Percentiles rank a stretch among this genome's conserved stretches.
phyloP scores from a whole-genome alignment of 257 asterid species.

The Rauvolfia tetraphylla region DNA sequence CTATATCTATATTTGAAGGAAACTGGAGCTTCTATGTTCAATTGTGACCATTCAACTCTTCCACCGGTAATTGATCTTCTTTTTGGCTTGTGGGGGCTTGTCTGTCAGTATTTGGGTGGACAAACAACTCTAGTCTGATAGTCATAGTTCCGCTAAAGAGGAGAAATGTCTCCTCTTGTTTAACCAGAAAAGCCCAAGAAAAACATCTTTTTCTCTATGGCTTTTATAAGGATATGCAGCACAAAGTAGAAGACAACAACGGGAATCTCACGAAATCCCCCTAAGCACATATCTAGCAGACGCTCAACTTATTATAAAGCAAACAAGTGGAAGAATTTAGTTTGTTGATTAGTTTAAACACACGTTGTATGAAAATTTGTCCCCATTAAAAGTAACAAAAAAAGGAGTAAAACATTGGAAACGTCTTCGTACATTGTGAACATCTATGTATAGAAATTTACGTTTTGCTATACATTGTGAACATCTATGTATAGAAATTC shows the following conservation, averaged over 20 bases:
- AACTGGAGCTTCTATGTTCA: no score
- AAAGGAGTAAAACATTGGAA: conserved; percentile 13
- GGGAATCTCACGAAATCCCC: conserved; percentile 8
- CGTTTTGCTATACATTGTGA: neutral
- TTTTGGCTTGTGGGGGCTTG: no score
- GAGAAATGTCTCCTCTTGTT: no score
- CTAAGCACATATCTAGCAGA: neutral
- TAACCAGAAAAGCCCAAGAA: no score
- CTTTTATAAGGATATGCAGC: no score
- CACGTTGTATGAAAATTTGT: conserved; percentile 18
- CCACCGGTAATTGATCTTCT: no score
- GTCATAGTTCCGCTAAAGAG: no score
- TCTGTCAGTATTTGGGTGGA: no score
- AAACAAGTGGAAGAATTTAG: conserved; percentile 8
- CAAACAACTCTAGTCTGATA: no score
- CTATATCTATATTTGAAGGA: no score
- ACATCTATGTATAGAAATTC: neutral
- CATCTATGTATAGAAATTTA: neutral
- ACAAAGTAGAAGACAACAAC: conserved; percentile 13
- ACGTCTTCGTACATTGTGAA: conserved; percentile 12
- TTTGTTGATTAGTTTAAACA: neutral
- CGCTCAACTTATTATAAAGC: conserved; percentile 15
- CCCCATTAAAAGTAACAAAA: conserved; percentile 9
- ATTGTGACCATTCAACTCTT: no score
- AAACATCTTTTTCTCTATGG: no score